These are phyloP conservation scores for Salvia hispanica DNA, from an alignment of 257 asterid species.

Conservation along the genomic window DNA sequence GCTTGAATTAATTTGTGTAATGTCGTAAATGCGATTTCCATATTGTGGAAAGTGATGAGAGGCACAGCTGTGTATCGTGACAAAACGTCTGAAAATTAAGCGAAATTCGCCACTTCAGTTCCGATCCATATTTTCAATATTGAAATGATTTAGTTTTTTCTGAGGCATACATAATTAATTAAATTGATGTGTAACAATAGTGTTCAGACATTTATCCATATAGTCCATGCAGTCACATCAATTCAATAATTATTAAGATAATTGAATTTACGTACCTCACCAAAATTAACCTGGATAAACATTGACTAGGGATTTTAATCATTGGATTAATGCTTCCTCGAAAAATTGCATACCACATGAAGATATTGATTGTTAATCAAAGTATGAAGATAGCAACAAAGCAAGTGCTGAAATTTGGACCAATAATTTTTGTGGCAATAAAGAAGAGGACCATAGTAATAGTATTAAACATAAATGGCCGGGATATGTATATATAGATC, in stretches of 20 bases:
- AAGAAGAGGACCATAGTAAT: neutral
- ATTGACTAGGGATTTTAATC: neutral
- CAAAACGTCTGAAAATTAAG: neutral
- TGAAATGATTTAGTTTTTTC: neutral
- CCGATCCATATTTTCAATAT: too few species aligned
- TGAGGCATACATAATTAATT: neutral
- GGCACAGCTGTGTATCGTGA: slow-evolving; percentile 3
- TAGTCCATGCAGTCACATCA: neutral
- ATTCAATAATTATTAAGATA: neutral
- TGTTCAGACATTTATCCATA: neutral
- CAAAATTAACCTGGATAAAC: neutral
- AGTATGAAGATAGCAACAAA: neutral
- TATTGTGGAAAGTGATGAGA: neutral
- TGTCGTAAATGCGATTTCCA: neutral
- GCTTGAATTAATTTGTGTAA: neutral
- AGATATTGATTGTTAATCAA: too few species aligned
- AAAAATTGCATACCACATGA: too few species aligned
- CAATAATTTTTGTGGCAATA: neutral
- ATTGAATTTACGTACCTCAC: neutral
- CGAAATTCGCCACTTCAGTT: neutral
- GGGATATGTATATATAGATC: neutral
- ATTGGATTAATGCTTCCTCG: neutral
- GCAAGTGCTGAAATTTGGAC: slow-evolving; percentile 22
- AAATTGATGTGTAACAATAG: neutral
- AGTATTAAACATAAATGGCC: neutral